Conservation (phyloP, 164 flowering plant species). For the Vitis amurensis region DNA sequence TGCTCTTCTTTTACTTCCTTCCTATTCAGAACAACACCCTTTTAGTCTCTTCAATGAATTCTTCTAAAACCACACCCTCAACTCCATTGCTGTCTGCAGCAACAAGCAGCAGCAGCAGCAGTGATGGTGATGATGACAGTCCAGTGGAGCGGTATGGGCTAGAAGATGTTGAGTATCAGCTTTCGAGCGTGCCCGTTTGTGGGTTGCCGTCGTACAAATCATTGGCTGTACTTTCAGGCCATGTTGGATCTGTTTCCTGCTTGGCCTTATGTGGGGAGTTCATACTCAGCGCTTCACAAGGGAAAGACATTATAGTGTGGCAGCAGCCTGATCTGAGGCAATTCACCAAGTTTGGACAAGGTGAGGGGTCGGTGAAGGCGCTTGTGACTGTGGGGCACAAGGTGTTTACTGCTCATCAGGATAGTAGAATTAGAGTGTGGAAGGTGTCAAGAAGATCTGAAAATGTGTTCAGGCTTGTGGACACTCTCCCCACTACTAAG, state of each 20-base stretch:
- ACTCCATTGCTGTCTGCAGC: slow-evolving; percentile 44
- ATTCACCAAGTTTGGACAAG: slow-evolving; percentile 87
- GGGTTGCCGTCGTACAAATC: slow-evolving; percentile 36
- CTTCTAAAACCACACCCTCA: slow-evolving; percentile 21
- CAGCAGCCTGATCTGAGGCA: slow-evolving; percentile 86
- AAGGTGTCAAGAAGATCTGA: slow-evolving; percentile 76
- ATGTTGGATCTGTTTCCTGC: slow-evolving; percentile 77
- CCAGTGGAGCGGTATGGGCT: neutral
- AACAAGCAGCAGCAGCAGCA: slow-evolving; percentile 22
- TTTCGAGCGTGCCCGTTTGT: slow-evolving; percentile 19
- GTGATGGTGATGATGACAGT: neutral
- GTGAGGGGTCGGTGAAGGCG: slow-evolving; percentile 88
- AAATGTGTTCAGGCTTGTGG: slow-evolving; percentile 64
- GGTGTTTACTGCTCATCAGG: slow-evolving; percentile 96
- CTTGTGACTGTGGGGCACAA: slow-evolving; percentile 65
- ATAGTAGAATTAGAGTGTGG: slow-evolving; percentile 87
- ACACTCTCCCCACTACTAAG: slow-evolving; percentile 79
- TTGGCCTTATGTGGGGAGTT: slow-evolving; percentile 91
- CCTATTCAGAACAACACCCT: neutral
- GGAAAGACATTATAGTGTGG: slow-evolving; percentile 93
- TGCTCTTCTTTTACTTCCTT: slow-evolving; percentile 2
- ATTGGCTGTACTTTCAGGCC: slow-evolving; percentile 75
- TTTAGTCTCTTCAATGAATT: slow-evolving; percentile 13
- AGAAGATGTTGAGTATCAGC: slow-evolving; percentile 10
- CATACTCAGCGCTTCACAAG: slow-evolving; percentile 87